These are phyloP conservation scores for Pyrus communis DNA, from an alignment of 306 rosid species.

Conservation along the genomic window DNA sequence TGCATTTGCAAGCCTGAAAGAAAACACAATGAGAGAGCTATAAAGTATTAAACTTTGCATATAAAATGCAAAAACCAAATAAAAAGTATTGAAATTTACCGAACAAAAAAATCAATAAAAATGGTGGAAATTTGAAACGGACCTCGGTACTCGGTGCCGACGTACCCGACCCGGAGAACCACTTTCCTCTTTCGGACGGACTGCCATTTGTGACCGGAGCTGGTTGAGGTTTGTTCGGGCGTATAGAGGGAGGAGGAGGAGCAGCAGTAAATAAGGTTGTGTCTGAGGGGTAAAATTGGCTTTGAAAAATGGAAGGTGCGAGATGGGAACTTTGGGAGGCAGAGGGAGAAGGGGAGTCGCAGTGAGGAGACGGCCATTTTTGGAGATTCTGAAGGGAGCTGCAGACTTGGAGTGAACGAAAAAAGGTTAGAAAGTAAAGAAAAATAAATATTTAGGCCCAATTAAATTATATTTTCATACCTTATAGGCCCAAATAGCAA, in stretches of 20 bases:
- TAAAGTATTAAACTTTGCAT: neutral
- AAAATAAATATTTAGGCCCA: no score
- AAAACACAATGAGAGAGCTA: neutral
- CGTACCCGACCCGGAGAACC: slow-evolving; percentile 73
- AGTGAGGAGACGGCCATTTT: slow-evolving; percentile 39
- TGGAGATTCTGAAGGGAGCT: no score
- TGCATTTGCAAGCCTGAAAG: slow-evolving; percentile 80
- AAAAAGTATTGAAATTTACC: neutral
- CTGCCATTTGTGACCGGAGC: slow-evolving; percentile 37
- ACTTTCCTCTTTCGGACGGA: slow-evolving; percentile 72
- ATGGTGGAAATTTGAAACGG: neutral
- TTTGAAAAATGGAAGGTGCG: neutral
- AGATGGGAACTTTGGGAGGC: slow-evolving; percentile 22
- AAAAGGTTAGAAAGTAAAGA: no score
- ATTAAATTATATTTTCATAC: neutral
- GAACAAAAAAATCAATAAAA: neutral
- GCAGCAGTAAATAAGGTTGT: slow-evolving; percentile 18
- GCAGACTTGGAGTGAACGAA: no score
- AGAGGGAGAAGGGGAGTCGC: slow-evolving; percentile 32
- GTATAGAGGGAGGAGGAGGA: slow-evolving; percentile 1
- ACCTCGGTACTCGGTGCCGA: slow-evolving; percentile 88
- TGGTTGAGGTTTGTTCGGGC: neutral
- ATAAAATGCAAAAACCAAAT: neutral
- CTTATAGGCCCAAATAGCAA: neutral
- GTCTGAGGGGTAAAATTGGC: slow-evolving; percentile 13